phyloP scores from a whole-genome alignment of 495 filamentous ascomycete genomes.

The Penicillium bialowiezense region DNA sequence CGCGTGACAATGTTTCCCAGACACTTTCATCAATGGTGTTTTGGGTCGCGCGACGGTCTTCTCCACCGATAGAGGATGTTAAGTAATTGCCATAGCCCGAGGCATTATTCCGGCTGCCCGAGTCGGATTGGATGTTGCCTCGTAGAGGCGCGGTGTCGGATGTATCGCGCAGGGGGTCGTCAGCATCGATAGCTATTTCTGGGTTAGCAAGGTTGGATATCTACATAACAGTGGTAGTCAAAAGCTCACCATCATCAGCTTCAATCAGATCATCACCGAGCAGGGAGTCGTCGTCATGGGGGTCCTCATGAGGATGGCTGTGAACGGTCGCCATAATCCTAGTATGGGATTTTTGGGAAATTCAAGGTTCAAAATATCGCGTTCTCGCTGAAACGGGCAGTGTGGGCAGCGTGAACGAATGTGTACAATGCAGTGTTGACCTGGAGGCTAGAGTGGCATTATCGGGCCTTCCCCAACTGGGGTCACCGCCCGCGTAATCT shows the following conservation, averaged over 20 bases:
- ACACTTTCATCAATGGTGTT: slow-evolving; percentile 98
- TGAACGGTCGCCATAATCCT: slow-evolving; percentile 46
- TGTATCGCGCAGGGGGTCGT: slow-evolving; percentile 74
- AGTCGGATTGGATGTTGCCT: slow-evolving; percentile 68
- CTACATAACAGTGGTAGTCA: not conserved
- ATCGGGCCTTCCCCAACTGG: slow-evolving; percentile 11
- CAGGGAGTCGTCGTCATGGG: slow-evolving; percentile 58
- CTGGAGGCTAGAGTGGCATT: slow-evolving; percentile 50
- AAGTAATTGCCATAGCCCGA: slow-evolving; percentile 59
- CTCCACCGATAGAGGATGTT: slow-evolving; percentile 84
- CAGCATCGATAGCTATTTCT: slow-evolving; percentile 72
- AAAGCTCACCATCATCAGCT: slow-evolving; percentile 78
- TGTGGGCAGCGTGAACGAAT: no score
- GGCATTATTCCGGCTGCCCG: slow-evolving; percentile 44
- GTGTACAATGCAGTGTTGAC: no score
- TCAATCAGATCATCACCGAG: slow-evolving; percentile 91
- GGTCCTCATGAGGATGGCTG: slow-evolving; percentile 33
- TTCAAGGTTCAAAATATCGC: no score
- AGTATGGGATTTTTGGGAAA: no score
- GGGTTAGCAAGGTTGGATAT: not conserved
- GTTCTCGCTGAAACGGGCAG: not conserved
- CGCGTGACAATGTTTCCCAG: slow-evolving; percentile 89
- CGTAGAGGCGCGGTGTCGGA: slow-evolving; percentile 74
- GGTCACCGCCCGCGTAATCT: not conserved
- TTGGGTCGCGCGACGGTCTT: slow-evolving; percentile 86